A percentile compares a stretch with the other conserved stretches of the same genome.
phyloP scores from a whole-genome alignment of 2,329 filamentous ascomycete species.

The Colletotrichum filicis region DNA sequence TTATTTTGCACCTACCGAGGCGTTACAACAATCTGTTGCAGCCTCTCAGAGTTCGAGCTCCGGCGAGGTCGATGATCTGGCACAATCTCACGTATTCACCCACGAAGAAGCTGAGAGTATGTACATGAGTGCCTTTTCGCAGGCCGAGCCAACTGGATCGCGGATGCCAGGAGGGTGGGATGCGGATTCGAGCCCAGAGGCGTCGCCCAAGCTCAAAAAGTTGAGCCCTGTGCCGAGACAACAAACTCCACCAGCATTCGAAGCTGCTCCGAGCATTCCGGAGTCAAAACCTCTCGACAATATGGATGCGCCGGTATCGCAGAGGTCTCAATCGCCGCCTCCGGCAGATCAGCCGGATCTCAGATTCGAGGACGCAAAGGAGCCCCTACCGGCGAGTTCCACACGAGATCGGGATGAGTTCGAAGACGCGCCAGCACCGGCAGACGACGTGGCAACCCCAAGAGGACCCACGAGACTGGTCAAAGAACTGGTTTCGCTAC shows the following conservation, averaged over 20 bases:
- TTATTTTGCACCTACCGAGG: slow-evolving; percentile 5
- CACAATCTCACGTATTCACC: slow-evolving; percentile 76
- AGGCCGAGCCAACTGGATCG: slow-evolving; percentile 46
- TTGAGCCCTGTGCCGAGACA: not conserved
- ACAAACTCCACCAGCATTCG: slow-evolving; percentile 3
- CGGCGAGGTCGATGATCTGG: slow-evolving; percentile 60
- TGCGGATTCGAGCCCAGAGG: slow-evolving; percentile 44
- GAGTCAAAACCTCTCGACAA: not conserved
- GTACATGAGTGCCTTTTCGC: slow-evolving; percentile 81
- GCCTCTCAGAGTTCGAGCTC: slow-evolving; percentile 41
- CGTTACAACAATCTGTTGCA: slow-evolving; percentile 39
- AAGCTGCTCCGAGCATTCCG: not conserved
- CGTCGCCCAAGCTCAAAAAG: not conserved
- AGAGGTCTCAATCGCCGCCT: slow-evolving; percentile 23
- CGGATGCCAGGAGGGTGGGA: slow-evolving; percentile 66
- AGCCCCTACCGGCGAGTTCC: not conserved
- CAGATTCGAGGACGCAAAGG: not conserved
- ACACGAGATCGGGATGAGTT: not conserved
- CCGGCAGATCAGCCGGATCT: slow-evolving; percentile 31
- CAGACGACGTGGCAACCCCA: slow-evolving; percentile 59
- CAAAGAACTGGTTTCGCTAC: slow-evolving; percentile 64
- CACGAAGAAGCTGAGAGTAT: slow-evolving; percentile 87
- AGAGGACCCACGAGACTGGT: slow-evolving; percentile 64
- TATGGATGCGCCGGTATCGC: not conserved
- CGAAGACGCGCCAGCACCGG: slow-evolving; percentile 29